A percentile compares a stretch with the other conserved stretches of the same genome.
These are phyloP conservation scores for Gossypium rotundifolium DNA, from an alignment of 345 rosid genomes.

Conservation along the genomic window DNA sequence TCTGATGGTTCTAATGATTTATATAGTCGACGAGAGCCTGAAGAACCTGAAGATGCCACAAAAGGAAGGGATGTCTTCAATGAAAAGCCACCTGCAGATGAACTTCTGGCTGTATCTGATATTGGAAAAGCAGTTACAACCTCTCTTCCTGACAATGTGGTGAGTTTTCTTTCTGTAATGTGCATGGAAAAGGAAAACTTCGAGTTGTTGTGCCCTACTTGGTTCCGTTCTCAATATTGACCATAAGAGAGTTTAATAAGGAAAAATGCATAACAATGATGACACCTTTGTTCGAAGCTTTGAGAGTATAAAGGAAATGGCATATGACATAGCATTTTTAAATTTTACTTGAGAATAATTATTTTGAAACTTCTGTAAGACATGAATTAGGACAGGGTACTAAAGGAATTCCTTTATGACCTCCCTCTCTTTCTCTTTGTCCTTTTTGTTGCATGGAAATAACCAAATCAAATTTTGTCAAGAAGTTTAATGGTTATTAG, in stretches of 20 bases:
- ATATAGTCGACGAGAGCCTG: conserved; percentile 87
- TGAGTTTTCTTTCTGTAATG: conserved; percentile 31
- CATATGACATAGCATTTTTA: background rate
- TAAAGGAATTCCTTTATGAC: background rate
- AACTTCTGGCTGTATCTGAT: conserved; percentile 91
- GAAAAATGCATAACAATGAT: background rate
- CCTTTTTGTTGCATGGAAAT: background rate
- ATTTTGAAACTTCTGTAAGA: background rate
- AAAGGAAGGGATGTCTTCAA: conserved; percentile 94
- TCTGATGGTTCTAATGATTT: conserved; percentile 10
- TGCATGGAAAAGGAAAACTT: background rate
- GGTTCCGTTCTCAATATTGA: background rate
- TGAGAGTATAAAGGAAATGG: background rate
- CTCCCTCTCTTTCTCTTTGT: background rate
- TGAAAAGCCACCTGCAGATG: conserved; percentile 98
- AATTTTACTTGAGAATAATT: background rate
- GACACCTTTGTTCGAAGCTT: background rate
- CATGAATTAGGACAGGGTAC: background rate
- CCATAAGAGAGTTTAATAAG: background rate
- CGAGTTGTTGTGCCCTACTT: background rate
- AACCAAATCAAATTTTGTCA: background rate
- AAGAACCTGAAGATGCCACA: conserved; percentile 92
- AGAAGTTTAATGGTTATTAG: background rate
- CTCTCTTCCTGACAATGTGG: conserved; percentile 92
- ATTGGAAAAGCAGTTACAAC: conserved; percentile 86